Evolutionary conservation across 2,329 filamentous ascomycete genomes (phyloP).

Genomic region (Talaromyces sp.): DNA sequence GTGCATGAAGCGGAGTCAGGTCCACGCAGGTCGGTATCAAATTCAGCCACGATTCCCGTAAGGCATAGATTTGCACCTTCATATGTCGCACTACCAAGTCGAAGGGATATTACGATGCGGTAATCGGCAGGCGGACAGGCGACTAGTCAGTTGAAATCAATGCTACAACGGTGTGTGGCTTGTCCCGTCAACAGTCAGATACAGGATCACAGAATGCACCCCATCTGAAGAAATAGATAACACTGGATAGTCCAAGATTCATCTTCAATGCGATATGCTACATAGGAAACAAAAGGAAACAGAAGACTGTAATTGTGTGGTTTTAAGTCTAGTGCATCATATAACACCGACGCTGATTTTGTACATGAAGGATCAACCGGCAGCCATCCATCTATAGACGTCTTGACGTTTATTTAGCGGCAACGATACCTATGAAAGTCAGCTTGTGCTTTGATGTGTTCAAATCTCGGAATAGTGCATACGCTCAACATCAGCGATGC

Average conservation of each 20-base stretch:
- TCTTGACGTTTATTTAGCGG: slow-evolving; percentile 37
- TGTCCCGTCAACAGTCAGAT: neutral
- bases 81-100: neutral
- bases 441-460: neutral
- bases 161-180: neutral
- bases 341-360: slow-evolving; percentile 38
- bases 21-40: neutral
- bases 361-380: slow-evolving; percentile 32
- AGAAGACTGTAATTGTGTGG: slow-evolving; percentile 28
- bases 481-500: slow-evolving; percentile 95
- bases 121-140: neutral
- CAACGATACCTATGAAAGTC: slow-evolving; percentile 34
- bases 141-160: too few species aligned
- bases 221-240: too few species aligned
- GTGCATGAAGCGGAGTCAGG: slow-evolving; percentile 3
- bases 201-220: neutral
- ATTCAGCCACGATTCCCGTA: neutral
- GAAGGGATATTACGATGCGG: neutral
- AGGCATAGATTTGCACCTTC: neutral
- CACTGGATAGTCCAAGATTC: neutral
- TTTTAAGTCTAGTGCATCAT: slow-evolving; percentile 22
- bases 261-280: slow-evolving; percentile 18
- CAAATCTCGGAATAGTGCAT: slow-evolving; percentile 35
- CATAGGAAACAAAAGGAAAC: slow-evolving; percentile 19
- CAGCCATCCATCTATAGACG: slow-evolving; percentile 34